These are phyloP conservation scores for Eremomyces bilateralis DNA, from an alignment of 495 filamentous ascomycete genomes.

Conservation along the genomic window DNA sequence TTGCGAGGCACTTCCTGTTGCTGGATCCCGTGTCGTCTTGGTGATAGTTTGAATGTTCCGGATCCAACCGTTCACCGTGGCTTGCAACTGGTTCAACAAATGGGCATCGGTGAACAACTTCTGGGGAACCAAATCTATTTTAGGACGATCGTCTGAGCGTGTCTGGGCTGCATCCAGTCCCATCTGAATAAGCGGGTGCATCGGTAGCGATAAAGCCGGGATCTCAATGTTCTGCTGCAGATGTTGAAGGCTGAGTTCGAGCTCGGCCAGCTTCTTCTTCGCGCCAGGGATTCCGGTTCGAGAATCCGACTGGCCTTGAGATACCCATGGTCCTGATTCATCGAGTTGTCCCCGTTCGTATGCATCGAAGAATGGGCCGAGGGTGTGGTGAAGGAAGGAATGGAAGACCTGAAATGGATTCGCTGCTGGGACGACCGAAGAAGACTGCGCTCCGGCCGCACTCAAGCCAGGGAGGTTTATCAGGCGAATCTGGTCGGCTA, in stretches of 20 bases:
- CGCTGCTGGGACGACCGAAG: slow-evolving; percentile 30
- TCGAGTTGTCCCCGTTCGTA: slow-evolving; percentile 63
- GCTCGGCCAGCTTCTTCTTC: slow-evolving; percentile 84
- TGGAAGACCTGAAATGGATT: slow-evolving; percentile 82
- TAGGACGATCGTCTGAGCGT: slow-evolving; percentile 27
- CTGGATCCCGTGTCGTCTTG: slow-evolving; percentile 72
- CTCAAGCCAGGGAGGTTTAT: slow-evolving; percentile 72
- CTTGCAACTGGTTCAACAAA: slow-evolving; percentile 84
- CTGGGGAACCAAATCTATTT: slow-evolving; percentile 19
- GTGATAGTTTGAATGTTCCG: slow-evolving; percentile 96
- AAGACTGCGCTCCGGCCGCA: slow-evolving; percentile 39
- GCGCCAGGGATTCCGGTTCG: slow-evolving; percentile 92
- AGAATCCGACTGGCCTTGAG: slow-evolving; percentile 57
- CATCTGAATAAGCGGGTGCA: slow-evolving; percentile 69
- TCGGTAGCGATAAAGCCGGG: slow-evolving; percentile 61
- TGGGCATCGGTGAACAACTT: slow-evolving; percentile 57
- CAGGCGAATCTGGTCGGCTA: slow-evolving; percentile 71
- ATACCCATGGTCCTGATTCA: slow-evolving; percentile 40
- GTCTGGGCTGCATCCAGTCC: slow-evolving; percentile 57
- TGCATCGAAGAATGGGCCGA: slow-evolving; percentile 90
- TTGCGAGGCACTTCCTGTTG: slow-evolving; percentile 74
- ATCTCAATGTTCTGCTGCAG: slow-evolving; percentile 97
- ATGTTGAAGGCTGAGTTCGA: slow-evolving; percentile 73
- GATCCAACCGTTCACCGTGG: slow-evolving; percentile 89
- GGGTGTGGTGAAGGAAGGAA: slow-evolving; percentile 62